phyloP scores from a whole-genome alignment of 768 basidiomycete species.

The button mushroom (Agaricus bisporus) region DNA sequence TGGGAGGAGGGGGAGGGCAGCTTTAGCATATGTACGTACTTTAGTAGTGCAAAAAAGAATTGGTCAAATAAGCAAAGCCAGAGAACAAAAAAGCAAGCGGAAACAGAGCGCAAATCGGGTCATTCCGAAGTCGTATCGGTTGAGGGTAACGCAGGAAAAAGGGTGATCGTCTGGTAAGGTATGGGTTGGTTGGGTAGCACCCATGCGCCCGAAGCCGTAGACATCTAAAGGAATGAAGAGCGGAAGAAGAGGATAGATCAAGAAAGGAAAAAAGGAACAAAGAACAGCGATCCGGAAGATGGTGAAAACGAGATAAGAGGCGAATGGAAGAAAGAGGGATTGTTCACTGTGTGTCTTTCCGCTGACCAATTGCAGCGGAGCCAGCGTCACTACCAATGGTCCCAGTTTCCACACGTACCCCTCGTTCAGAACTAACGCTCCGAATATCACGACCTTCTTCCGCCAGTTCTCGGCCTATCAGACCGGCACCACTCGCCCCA shows the following conservation, averaged over 20 bases:
- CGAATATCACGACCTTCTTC: constrained; percentile 88
- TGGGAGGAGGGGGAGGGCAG: background rate
- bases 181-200: background rate
- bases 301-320: background rate
- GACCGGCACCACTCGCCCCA: constrained; percentile 18
- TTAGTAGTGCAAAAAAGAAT: background rate
- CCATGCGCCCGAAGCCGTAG: background rate
- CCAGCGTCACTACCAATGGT: constrained; percentile 12
- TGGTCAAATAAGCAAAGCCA: background rate
- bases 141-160: constrained; percentile 2
- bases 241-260: background rate
- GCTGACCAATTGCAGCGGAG: constrained; percentile 7
- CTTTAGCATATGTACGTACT: constrained; percentile 8
- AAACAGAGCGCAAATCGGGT: background rate
- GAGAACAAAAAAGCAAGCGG: background rate
- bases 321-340: background rate
- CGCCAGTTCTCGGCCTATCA: constrained; percentile 71
- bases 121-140: background rate
- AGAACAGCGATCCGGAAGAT: constrained; percentile 5
- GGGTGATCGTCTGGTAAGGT: background rate
- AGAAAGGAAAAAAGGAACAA: background rate
- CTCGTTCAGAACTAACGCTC: constrained; percentile 75
- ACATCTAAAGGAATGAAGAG: background rate
- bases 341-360: constrained; percentile 8
- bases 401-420: constrained; percentile 60